Base-by-base conservation (phyloP, 2,329 filamentous ascomycete genomes). In the Fusarium domesticum region DNA sequence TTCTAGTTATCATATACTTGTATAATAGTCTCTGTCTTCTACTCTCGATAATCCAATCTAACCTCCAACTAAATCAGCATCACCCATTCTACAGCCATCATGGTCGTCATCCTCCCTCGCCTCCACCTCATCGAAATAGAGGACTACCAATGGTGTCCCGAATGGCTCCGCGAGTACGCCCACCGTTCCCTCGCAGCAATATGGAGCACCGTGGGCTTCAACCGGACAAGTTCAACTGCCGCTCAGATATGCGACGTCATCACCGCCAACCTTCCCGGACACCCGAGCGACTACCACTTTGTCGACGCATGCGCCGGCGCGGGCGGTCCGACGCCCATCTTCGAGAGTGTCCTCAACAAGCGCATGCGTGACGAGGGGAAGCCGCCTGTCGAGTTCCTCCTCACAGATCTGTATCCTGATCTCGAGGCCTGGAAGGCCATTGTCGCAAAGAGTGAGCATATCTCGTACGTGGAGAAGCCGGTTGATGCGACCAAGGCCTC, bases 71-170 rank as follows among this genome's bases (percentile, higher is more conserved):
- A 28, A 28, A n/a, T n/a, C n/a, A n/a, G 7, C 23, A n/a, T 15
- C 12, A 8, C 20, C 17, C n/a, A 35, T 10, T 39, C 12, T 35
- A n/a, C n/a, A 19, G 16, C 41, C 41, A 36, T 16, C 18, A 55
- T 55, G 52, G 32, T 53, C 15, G 50, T 56, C 33, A 43, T 56
- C 8, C 39, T 48, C 8, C 53, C 53, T 18, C 53, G 53, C n/a
- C 45, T 56, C 35, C 53, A 56, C 33, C 53, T 56, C 40, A 48
- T 56, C 16, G 53, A 56, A 20, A 56, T 56, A 15, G 53, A 54
- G 38, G 53, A 56, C 6, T 54, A 56, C 32, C 45, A 47, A 7
- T 56, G 53, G 53, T 56, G 53, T 33, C 53, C 53, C 15, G 47
- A 45, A 34, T 56, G 51, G 51, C 51, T 56, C 14, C 53, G 53